Percentiles rank a stretch among this genome's conserved stretches.
phyloP scores from a whole-genome alignment of 257 asterid genomes.

The Linderniella brevidens region DNA sequence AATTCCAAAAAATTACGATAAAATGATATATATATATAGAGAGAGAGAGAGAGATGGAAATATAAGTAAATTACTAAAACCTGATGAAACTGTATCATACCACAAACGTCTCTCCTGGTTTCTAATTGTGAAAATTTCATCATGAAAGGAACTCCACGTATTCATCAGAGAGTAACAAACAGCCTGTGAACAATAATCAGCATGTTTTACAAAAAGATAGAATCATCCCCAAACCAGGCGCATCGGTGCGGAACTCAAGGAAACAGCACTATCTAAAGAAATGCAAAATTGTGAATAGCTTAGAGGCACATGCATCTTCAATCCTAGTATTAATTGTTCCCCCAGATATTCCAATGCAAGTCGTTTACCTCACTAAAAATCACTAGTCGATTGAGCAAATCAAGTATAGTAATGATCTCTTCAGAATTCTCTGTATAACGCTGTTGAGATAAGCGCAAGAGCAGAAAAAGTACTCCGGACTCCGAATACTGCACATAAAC shows the following conservation, averaged over 20 bases:
- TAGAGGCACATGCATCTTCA: too few species aligned
- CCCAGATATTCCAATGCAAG: too few species aligned
- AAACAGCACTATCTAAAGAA: too few species aligned
- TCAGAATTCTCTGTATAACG: slow-evolving; percentile 29
- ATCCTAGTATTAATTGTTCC: too few species aligned
- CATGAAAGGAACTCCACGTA: slow-evolving; percentile 23
- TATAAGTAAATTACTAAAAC: background rate
- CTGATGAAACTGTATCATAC: slow-evolving; percentile 19
- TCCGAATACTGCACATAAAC: slow-evolving; percentile 40
- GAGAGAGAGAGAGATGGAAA: slow-evolving; percentile 7
- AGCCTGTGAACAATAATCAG: slow-evolving; percentile 26
- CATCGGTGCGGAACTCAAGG: too few species aligned
- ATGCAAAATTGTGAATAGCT: too few species aligned
- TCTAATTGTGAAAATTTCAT: slow-evolving; percentile 20
- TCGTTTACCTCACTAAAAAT: slow-evolving; percentile 47
- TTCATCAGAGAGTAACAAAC: slow-evolving; percentile 55
- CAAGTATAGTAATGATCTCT: slow-evolving; percentile 47
- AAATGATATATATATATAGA: slow-evolving; percentile 7
- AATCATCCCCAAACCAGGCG: background rate
- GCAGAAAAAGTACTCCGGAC: slow-evolving; percentile 72
- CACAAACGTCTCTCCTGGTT: slow-evolving; percentile 26
- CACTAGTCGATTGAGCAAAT: slow-evolving; percentile 66
- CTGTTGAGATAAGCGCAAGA: slow-evolving; percentile 61
- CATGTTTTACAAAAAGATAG: slow-evolving; percentile 9
- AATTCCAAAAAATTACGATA: slow-evolving; percentile 11